Evolutionary conservation across 768 basidiomycete species (phyloP).

Genomic region (Boletus rubroflammeus): DNA sequence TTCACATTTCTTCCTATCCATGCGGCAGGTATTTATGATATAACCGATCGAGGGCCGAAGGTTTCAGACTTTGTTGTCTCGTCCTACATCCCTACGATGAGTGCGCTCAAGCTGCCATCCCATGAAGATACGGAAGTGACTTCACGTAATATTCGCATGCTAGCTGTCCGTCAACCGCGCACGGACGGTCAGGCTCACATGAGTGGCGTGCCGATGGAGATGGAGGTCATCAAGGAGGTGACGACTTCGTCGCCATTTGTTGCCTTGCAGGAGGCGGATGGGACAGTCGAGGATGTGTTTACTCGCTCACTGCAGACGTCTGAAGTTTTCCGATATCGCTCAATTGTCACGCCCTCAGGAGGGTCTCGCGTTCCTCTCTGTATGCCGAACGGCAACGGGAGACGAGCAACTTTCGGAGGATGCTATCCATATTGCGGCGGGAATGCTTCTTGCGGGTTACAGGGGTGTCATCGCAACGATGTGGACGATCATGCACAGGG

Average conservation of each 20-base stretch:
- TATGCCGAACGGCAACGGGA: background rate
- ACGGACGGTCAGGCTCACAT: slow-evolving; percentile 9
- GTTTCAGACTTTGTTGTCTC: background rate
- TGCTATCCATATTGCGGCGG: background rate
- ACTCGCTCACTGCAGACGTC: background rate
- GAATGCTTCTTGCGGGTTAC: slow-evolving; percentile 2
- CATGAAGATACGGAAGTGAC: background rate
- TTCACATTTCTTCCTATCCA: background rate
- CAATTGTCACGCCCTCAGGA: slow-evolving; percentile 5
- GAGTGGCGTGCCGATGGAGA: slow-evolving; percentile 5
- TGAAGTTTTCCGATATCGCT: background rate
- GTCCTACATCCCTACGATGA: slow-evolving; percentile 31
- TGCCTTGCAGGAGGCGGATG: background rate
- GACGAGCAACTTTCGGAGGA: background rate
- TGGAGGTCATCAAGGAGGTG: slow-evolving; percentile 16
- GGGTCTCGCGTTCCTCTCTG: slow-evolving; percentile 26
- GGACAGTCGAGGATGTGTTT: background rate
- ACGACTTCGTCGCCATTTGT: background rate
- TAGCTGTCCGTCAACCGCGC: slow-evolving; percentile 12
- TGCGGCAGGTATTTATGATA: background rate
- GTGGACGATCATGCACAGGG: slow-evolving; percentile 1
- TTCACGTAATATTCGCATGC: background rate
- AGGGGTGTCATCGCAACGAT: background rate
- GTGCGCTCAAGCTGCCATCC: slow-evolving; percentile 9
- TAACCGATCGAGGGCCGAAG: background rate